phyloP scores from a whole-genome alignment of 2,329 filamentous ascomycete genomes.

The Pseudodiploospora longispora region DNA sequence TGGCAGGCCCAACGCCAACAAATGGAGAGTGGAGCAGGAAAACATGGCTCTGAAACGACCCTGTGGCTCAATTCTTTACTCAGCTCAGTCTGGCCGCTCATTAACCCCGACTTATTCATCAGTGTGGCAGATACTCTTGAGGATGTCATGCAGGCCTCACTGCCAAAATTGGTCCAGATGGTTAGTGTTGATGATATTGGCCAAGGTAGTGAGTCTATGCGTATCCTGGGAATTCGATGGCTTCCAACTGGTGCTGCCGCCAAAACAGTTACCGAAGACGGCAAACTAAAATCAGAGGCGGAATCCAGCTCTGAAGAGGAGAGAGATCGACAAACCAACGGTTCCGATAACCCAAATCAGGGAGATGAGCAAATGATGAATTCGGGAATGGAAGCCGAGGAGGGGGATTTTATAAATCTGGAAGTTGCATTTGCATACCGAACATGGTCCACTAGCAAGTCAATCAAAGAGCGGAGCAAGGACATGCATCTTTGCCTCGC shows the following conservation, averaged over 20 bases:
- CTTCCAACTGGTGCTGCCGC: slow-evolving; percentile 63
- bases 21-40: slow-evolving; percentile 31
- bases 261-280: slow-evolving; percentile 49
- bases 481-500: slow-evolving; percentile 57
- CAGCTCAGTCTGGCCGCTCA: slow-evolving; percentile 61
- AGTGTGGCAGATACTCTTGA: slow-evolving; percentile 63
- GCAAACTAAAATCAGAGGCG: slow-evolving; percentile 37
- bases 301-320: slow-evolving; percentile 27
- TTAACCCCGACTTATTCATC: slow-evolving; percentile 68
- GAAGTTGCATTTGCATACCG: slow-evolving; percentile 70
- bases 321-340: slow-evolving; percentile 23
- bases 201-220: slow-evolving; percentile 62
- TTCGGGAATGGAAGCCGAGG: slow-evolving; percentile 65
- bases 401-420: slow-evolving; percentile 70
- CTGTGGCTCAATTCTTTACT: slow-evolving; percentile 66
- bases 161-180: slow-evolving; percentile 64
- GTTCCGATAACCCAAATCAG: slow-evolving; percentile 24
- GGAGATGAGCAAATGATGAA: slow-evolving; percentile 25
- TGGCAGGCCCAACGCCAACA: slow-evolving; percentile 58
- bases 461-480: slow-evolving; percentile 62
- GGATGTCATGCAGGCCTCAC: slow-evolving; percentile 71
- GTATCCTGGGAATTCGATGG: slow-evolving; percentile 65
- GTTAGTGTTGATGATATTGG: slow-evolving; percentile 68
- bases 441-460: slow-evolving; percentile 51
- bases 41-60: slow-evolving; percentile 52